Conservation (phyloP, 2,329 filamentous ascomycete species). For the Claviceps sp. region DNA sequence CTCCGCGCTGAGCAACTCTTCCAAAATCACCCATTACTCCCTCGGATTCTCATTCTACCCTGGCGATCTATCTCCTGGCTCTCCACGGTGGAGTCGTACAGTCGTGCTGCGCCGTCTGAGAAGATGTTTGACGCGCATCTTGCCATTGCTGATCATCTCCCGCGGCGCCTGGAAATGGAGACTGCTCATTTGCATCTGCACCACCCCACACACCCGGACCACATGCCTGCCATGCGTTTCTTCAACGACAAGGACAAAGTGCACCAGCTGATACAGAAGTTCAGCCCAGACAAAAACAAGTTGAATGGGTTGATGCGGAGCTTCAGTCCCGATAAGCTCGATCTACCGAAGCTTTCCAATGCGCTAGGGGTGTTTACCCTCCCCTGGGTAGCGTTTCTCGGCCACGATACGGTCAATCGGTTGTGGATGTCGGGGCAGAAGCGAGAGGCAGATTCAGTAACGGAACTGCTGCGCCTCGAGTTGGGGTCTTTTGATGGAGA, state of each 20-base stretch:
- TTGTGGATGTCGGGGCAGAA: conserved; percentile 27
- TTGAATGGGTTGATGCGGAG: conserved; percentile 17
- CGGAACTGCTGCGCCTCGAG: conserved; percentile 23
- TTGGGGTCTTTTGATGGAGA: conserved; percentile 13
- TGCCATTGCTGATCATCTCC: conserved; percentile 28
- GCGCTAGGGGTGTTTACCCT: conserved; percentile 18
- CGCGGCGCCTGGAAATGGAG: conserved; percentile 26
- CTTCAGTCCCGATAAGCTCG: conserved; percentile 13
- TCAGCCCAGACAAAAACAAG: conserved; percentile 13
- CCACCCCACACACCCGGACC: conserved; percentile 38
- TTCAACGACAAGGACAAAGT: conserved; percentile 23
- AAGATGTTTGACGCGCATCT: conserved; percentile 40
- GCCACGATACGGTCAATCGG: conserved; percentile 33
- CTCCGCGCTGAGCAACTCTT: conserved; percentile 32
- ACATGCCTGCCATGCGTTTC: conserved; percentile 32
- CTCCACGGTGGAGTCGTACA: conserved; percentile 37
- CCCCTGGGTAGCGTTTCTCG: conserved; percentile 27
- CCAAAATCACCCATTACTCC: conserved; percentile 20
- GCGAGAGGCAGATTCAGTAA: conserved; percentile 27
- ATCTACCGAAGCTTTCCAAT: conserved; percentile 10
- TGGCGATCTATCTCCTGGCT: conserved; percentile 38
- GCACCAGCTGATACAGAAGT: conserved; percentile 14
- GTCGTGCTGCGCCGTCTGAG: conserved; percentile 30
- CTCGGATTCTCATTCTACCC: conserved; percentile 23
- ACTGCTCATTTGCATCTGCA: conserved; percentile 40